Evolutionary conservation across 192 early-diverging fungal genomes (phyloP), one percentile per base, ranked within the genome.

Genomic region (Backusella australiensis): DNA sequence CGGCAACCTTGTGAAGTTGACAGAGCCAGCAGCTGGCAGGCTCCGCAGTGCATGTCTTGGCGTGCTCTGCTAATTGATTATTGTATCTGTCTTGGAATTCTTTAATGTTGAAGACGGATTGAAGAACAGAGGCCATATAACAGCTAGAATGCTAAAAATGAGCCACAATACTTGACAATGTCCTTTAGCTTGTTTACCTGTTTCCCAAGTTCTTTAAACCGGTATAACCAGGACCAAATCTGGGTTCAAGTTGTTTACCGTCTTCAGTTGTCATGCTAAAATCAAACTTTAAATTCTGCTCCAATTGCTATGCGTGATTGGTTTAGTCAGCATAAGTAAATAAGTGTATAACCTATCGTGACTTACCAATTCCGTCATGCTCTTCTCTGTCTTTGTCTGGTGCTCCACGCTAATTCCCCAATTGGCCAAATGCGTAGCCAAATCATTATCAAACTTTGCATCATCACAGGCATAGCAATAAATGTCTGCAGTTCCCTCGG

Each of bases 201-300:
- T 99, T 99, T 34, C 98, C 98, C 34, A 99, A 80, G 77, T 99
- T 99, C 74, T 87, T 91, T 32, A 99, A 86, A 6, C 98, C 98
- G 26, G 97, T 98, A 79, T 92, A 92, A 1, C 96, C 95, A 21
- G 96, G 92, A 6, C 96, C 97, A 72, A 94, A 97, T 23, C 95
- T 81, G 0, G 96, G 93, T 19, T 88, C 85, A 69, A 97, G 86
- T 32, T 91, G 85, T 74, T 93, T 91, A 52, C 98, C 98, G 79
- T 99, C 98, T 36, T 96, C 94, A 3, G 95, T 97, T 4, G 93
- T 94, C 98, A 99, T 99, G 80, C 92, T 95, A 79, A 98, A 98
- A 76, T 98, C 95, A 87, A 98, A 98, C 82, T 93, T 94, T 69
- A 96, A 85, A 80, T 99, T 99, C 79, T 98, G 94, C 69, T 98